Evolutionary conservation across 352 stramenopile genomes (phyloP).

Genomic region (Globisporangium recalcitrans): DNA sequence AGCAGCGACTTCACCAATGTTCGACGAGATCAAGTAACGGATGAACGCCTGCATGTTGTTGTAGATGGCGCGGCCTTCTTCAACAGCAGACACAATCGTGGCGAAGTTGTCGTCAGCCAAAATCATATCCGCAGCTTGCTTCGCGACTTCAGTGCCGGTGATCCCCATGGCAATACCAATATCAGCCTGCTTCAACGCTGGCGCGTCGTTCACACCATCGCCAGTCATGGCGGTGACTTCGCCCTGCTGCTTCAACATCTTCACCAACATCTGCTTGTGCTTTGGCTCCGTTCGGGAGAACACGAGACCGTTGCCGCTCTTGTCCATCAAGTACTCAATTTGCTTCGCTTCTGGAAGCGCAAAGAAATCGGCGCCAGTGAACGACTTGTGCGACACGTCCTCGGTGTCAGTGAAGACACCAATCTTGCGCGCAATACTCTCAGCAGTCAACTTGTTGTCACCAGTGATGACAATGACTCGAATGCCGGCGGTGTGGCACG

Average conservation of each 20-base stretch:
- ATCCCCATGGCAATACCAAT: slow-evolving; percentile 99
- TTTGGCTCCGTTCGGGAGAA: slow-evolving; percentile 97
- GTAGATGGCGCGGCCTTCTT: slow-evolving; percentile 87
- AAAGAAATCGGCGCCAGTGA: slow-evolving; percentile 96
- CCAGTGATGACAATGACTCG: slow-evolving; percentile 99
- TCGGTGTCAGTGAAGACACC: slow-evolving; percentile 91
- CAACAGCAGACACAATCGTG: slow-evolving; percentile 93
- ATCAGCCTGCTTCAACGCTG: slow-evolving; percentile 96
- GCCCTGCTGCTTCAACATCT: slow-evolving; percentile 93
- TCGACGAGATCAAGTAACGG: slow-evolving; percentile 98
- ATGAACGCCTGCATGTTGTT: slow-evolving; percentile 99
- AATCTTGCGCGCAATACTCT: slow-evolving; percentile 96
- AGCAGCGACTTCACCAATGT: slow-evolving; percentile 98
- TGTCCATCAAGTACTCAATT: slow-evolving; percentile 81
- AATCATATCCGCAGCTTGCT: slow-evolving; percentile 98
- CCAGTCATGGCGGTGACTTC: slow-evolving; percentile 97
- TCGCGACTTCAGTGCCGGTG: slow-evolving; percentile 97
- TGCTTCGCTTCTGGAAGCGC: slow-evolving; percentile 89
- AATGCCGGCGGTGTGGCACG: slow-evolving; percentile 94
- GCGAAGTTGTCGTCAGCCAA: slow-evolving; percentile 98
- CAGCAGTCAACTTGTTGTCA: slow-evolving; percentile 97
- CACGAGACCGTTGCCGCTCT: slow-evolving; percentile 87
- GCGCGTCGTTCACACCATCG: slow-evolving; percentile 99
- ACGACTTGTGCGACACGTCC: slow-evolving; percentile 88
- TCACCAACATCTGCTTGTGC: slow-evolving; percentile 96